Conservation (phyloP, 2,329 filamentous ascomycete genomes). For the Diplocarpon rosae region DNA sequence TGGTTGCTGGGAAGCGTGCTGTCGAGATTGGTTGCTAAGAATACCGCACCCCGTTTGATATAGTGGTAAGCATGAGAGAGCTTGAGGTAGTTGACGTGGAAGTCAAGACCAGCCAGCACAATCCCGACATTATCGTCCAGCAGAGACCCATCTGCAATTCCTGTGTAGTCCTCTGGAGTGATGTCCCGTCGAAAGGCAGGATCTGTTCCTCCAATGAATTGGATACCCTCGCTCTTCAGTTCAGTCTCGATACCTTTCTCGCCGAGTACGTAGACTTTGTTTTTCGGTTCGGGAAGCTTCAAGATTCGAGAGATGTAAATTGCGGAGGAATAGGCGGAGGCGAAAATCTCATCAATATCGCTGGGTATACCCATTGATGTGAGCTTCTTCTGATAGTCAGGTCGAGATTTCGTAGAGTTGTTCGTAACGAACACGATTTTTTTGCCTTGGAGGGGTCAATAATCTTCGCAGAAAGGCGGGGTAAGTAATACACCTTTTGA, state of each 20-base stretch:
- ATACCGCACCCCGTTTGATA: conserved; percentile 67
- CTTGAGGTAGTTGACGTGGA: conserved; percentile 93
- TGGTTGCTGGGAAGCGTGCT: conserved; percentile 76
- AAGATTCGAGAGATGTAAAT: conserved; percentile 95
- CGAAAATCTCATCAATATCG: conserved; percentile 83
- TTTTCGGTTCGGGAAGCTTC: conserved; percentile 62
- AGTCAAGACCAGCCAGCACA: conserved; percentile 84
- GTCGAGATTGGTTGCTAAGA: conserved; percentile 89
- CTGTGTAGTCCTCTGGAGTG: conserved; percentile 66
- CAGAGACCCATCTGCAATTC: conserved; percentile 61
- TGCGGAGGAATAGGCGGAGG: conserved; percentile 80
- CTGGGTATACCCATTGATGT: conserved; percentile 68
- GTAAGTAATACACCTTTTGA: conserved; percentile 48
- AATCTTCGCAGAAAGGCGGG: background rate
- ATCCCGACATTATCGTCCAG: conserved; percentile 83
- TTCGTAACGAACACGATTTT: conserved; percentile 94
- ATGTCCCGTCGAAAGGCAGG: conserved; percentile 67
- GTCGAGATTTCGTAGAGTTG: conserved; percentile 93
- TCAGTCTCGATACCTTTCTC: conserved; percentile 88
- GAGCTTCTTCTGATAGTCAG: conserved; percentile 89
- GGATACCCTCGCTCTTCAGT: conserved; percentile 65
- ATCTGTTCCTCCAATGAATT: conserved; percentile 81
- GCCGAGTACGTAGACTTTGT: conserved; percentile 90
- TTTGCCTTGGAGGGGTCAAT: conserved; percentile 51
- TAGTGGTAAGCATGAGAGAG: conserved; percentile 78